Evolutionary conservation across 768 basidiomycete genomes (phyloP).

Genomic region (Cyathus striatus): DNA sequence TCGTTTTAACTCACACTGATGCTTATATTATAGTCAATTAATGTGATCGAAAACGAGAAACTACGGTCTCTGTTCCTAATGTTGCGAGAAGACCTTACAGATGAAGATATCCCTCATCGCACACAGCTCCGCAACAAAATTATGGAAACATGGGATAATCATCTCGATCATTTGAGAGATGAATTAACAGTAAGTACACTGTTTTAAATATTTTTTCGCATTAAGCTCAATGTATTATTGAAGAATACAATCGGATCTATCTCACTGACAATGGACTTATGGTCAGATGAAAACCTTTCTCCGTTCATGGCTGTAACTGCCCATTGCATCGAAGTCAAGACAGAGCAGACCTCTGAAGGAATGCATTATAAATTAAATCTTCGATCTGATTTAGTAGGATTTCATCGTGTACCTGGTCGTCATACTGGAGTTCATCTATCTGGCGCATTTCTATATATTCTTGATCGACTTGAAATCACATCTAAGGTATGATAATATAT

Average conservation of each 20-base stretch:
- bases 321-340: background rate
- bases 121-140: background rate
- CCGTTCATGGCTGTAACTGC: slow-evolving; percentile 1
- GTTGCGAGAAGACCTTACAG: background rate
- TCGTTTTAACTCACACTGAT: too few species aligned
- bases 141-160: background rate
- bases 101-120: background rate
- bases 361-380: background rate
- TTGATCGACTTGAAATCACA: background rate
- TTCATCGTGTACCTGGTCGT: background rate
- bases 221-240: background rate
- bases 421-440: background rate
- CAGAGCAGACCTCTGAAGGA: background rate
- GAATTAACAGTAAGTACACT: background rate
- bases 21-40: background rate
- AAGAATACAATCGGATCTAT: background rate
- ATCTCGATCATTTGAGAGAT: background rate
- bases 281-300: background rate
- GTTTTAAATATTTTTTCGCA: background rate
- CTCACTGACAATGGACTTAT: background rate
- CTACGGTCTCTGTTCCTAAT: background rate
- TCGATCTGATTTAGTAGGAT: background rate
- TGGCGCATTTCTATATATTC: background rate
- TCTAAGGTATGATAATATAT: background rate
- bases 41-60: background rate